Base-by-base conservation (phyloP, 1,139 yeast species). In the Ogataea hybrid region DNA sequence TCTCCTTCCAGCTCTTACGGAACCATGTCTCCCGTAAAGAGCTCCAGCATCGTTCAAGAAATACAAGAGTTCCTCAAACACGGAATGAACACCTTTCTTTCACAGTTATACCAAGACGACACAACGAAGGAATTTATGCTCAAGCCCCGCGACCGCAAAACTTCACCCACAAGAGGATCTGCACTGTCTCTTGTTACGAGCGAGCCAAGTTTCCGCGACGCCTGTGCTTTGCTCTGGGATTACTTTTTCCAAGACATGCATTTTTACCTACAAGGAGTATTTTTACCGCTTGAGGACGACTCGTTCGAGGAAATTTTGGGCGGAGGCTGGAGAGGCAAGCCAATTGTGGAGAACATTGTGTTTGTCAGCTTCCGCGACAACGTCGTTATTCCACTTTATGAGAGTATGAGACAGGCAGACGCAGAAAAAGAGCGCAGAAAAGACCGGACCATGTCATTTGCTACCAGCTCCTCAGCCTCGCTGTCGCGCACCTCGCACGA, bases 211-310 rank as follows among this genome's bases (percentile, higher is more conserved):
- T 59, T 62, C 40, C 63, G 58, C 21, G 48, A 48, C 37, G 59
- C 69, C 40, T 59, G 71, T 5, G 63, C 70, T 7, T 54, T 67
- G 0, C 59, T 71, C 9, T 83, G 90, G 90, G 71, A 69, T 23
- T 64, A 66, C 28, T 82, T 82, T 81, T 56, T 76, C 47, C 64
- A 69, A 10, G 69, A 73, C 31, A 70, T 79, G 1, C 66, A 77
- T 39, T 80, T 79, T 39, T 79, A 80, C 52, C 63, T 81, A 29
- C 74, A 77, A 42, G 83, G 84, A 1, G 71, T 79, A 0, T 71
- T 82, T 43, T 53, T 79, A 29, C 88, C 89, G 0, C 53, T 83
- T 18, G 84, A 81, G 41, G 54, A 68, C 14, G 81, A 77, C 44
- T 62, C 43, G 7, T 39, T 41, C 28, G 42, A 43, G n/a, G 35